Evolutionary conservation across 2,329 filamentous ascomycete species (phyloP).

Genomic region (Xylaria sp.): DNA sequence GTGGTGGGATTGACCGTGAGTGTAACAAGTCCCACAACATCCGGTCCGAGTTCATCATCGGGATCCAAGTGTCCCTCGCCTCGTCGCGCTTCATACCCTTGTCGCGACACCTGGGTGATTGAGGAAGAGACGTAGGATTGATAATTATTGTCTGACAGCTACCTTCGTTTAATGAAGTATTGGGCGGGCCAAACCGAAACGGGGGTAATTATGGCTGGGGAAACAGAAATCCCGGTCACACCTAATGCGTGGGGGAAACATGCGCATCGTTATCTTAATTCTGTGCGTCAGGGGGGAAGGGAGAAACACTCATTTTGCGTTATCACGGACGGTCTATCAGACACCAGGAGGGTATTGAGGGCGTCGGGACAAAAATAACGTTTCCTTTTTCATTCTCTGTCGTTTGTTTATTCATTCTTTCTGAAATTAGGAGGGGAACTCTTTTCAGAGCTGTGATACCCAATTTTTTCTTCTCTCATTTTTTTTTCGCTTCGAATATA

Average conservation of each 20-base stretch:
- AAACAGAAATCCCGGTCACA: neutral
- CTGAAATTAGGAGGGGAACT: neutral
- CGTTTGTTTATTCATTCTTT: neutral
- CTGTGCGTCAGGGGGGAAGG: neutral
- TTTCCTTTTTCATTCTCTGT: neutral
- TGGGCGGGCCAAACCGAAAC: neutral
- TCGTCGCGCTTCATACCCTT: conserved; percentile 5
- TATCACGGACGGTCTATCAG: no score
- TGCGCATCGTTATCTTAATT: neutral
- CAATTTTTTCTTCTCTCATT: neutral
- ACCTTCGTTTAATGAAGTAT: no score
- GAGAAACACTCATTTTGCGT: neutral
- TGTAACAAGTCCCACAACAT: neutral
- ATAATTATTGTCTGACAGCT: neutral
- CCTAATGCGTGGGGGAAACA: neutral
- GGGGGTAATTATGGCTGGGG: neutral
- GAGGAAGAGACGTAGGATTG: conserved; percentile 14
- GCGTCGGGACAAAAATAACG: neutral
- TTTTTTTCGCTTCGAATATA: neutral
- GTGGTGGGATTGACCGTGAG: conserved; percentile 6
- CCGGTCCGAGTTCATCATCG: neutral
- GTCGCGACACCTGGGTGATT: conserved; percentile 15
- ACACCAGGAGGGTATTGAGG: neutral
- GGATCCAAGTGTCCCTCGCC: neutral
- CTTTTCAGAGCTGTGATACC: neutral